phyloP scores from a whole-genome alignment of 441 rosid species.

The Adansonia gregorii region DNA sequence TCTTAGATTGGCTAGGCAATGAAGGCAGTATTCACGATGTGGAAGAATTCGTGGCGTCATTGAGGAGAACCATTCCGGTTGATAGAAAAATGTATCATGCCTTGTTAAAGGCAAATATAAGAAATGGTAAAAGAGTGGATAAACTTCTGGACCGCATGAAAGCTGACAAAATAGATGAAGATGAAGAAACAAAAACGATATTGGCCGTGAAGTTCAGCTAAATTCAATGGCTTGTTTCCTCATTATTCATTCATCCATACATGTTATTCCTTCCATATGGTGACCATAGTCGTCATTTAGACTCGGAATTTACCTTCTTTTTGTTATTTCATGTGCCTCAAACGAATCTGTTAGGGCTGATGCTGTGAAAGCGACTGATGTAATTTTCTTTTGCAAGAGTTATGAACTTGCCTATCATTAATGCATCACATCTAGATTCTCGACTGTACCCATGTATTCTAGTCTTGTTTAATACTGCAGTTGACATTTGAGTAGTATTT shows the following conservation, averaged over 20 bases:
- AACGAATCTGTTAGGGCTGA: too few relatives aligned
- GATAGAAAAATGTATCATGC: constrained; percentile 60
- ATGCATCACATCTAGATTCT: neutral
- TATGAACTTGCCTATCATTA: neutral
- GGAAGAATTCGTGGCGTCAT: constrained; percentile 51
- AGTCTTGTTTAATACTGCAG: neutral
- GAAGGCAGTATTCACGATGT: constrained; percentile 51
- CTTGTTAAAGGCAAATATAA: constrained; percentile 49
- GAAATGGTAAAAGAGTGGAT: constrained; percentile 51
- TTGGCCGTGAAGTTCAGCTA: constrained; percentile 28
- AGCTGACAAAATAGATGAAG: constrained; percentile 49
- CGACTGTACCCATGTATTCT: neutral
- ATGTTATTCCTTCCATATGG: neutral
- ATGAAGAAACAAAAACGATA: constrained; percentile 50
- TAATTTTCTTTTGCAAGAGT: neutral
- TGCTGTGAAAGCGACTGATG: neutral
- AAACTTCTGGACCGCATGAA: constrained; percentile 50
- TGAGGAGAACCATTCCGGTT: constrained; percentile 40
- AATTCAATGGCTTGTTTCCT: neutral
- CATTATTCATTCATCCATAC: neutral
- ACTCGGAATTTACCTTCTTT: neutral
- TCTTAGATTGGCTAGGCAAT: constrained; percentile 64
- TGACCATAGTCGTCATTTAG: neutral
- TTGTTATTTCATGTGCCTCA: neutral
- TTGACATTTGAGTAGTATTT: neutral